Conservation (phyloP, 768 basidiomycete genomes). For the Imleria badia region DNA sequence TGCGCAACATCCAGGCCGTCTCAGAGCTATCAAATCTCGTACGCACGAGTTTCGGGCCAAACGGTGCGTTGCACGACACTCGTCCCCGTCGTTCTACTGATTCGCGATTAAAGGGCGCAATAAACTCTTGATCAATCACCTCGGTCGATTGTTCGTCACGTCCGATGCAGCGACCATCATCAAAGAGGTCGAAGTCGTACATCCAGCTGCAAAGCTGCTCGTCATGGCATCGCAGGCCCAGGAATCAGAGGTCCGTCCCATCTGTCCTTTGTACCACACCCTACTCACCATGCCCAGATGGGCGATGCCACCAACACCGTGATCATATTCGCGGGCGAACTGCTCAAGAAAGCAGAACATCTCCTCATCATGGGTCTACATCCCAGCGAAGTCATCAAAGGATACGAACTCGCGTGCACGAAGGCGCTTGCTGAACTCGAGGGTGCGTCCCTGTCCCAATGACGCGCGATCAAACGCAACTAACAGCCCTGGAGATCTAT, state of each 20-base stretch:
- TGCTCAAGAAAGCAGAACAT: slow-evolving; percentile 90
- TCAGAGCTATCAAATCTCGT: slow-evolving; percentile 92
- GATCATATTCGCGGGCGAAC: slow-evolving; percentile 91
- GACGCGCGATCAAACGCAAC: slow-evolving; percentile 9
- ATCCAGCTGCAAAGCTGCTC: slow-evolving; percentile 98
- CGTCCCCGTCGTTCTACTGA: not conserved
- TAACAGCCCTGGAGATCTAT: slow-evolving; percentile 52
- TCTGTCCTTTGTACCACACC: not conserved
- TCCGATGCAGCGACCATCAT: slow-evolving; percentile 99
- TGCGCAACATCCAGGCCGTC: slow-evolving; percentile 97
- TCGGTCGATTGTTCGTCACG: slow-evolving; percentile 94
- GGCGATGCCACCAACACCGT: slow-evolving; percentile 97
- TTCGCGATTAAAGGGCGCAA: slow-evolving; percentile 68
- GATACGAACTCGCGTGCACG: slow-evolving; percentile 86
- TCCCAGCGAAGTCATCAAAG: slow-evolving; percentile 92
- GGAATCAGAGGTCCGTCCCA: slow-evolving; percentile 75
- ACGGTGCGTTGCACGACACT: slow-evolving; percentile 56
- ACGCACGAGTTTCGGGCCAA: slow-evolving; percentile 94
- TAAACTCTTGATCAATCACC: slow-evolving; percentile 97
- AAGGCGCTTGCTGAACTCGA: slow-evolving; percentile 89
- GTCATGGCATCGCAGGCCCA: slow-evolving; percentile 98
- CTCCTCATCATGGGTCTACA: slow-evolving; percentile 96
- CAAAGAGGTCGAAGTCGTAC: slow-evolving; percentile 95
- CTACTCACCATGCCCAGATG: slow-evolving; percentile 56
- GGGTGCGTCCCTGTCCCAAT: slow-evolving; percentile 59